Conservation (phyloP, 305 asterid species). For the Lippia alba region DNA sequence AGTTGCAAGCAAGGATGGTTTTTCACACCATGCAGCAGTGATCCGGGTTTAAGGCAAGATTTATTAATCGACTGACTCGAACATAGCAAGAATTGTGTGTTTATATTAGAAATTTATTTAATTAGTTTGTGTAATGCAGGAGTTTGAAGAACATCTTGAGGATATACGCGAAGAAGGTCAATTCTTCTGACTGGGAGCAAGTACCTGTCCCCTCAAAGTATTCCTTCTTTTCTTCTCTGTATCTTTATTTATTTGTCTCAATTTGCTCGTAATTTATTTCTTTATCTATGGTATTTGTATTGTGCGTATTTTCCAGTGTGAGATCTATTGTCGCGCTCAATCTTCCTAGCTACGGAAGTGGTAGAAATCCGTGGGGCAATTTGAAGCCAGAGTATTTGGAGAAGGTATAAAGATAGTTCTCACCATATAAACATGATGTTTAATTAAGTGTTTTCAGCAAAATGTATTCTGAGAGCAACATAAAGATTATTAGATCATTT, state of each 20-base stretch:
- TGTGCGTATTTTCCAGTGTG: slow-evolving; percentile 60
- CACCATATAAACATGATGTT: neutral
- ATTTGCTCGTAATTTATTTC: neutral
- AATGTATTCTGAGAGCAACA: slow-evolving; percentile 14
- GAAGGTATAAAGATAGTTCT: slow-evolving; percentile 59
- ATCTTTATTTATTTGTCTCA: neutral
- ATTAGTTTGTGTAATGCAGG: slow-evolving; percentile 50
- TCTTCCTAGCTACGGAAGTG: slow-evolving; percentile 98
- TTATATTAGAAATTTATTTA: too few species aligned
- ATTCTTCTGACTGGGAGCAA: slow-evolving; percentile 83
- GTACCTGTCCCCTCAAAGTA: slow-evolving; percentile 88
- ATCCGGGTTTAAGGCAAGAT: slow-evolving; percentile 82
- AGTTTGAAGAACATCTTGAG: slow-evolving; percentile 91
- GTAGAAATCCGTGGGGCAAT: slow-evolving; percentile 98
- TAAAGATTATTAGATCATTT: neutral
- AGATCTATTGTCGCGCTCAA: slow-evolving; percentile 91
- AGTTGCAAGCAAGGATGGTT: slow-evolving; percentile 99
- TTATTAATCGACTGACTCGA: slow-evolving; percentile 15
- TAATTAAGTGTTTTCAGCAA: slow-evolving; percentile 4
- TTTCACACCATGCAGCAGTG: slow-evolving; percentile 97
- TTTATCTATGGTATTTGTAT: slow-evolving; percentile 13
- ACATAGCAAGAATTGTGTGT: neutral
- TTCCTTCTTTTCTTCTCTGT: slow-evolving; percentile 30
- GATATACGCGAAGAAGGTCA: slow-evolving; percentile 87
- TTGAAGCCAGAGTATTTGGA: slow-evolving; percentile 89